phyloP scores from a whole-genome alignment of 169 alveolate genomes.

The Plasmodium inui region DNA sequence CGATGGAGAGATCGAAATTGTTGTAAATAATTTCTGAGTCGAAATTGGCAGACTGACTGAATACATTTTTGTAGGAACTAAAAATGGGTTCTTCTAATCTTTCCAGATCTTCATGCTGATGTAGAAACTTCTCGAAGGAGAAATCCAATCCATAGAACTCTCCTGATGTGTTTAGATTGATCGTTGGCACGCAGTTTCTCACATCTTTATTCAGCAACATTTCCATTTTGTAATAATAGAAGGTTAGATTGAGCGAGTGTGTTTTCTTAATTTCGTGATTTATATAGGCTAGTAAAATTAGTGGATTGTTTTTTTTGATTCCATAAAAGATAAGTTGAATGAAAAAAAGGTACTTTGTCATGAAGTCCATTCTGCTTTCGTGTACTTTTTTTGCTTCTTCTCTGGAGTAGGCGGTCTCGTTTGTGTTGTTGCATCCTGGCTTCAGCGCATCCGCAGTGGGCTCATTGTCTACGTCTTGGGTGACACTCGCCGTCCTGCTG shows the following conservation, averaged over 20 bases:
- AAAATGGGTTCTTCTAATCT: conserved; percentile 22
- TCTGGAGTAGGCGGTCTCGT: not conserved
- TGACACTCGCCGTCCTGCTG: not conserved
- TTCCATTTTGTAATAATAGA: conserved; percentile 37
- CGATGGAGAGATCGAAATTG: conserved; percentile 37
- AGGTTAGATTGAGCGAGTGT: not conserved
- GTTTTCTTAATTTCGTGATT: conserved; percentile 40
- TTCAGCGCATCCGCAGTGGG: not conserved
- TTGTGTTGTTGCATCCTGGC: not conserved
- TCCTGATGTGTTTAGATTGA: not conserved
- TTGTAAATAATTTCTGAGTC: conserved; percentile 52
- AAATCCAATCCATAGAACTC: conserved; percentile 9
- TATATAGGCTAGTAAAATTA: conserved; percentile 53
- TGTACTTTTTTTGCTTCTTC: conserved; percentile 40
- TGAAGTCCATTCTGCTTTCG: conserved; percentile 26
- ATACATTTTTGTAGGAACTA: conserved; percentile 25
- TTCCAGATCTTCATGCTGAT: conserved; percentile 33
- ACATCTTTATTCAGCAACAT: conserved; percentile 42
- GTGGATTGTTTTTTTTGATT: conserved; percentile 53
- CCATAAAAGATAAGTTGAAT: conserved; percentile 52
- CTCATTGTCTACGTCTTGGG: not conserved
- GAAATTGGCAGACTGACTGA: conserved; percentile 20
- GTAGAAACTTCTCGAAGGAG: conserved; percentile 41
- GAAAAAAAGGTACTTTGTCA: conserved; percentile 56
- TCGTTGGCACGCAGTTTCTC: not conserved